phyloP scores from a whole-genome alignment of 805 yeast species.

The Teunomyces kruisii region DNA sequence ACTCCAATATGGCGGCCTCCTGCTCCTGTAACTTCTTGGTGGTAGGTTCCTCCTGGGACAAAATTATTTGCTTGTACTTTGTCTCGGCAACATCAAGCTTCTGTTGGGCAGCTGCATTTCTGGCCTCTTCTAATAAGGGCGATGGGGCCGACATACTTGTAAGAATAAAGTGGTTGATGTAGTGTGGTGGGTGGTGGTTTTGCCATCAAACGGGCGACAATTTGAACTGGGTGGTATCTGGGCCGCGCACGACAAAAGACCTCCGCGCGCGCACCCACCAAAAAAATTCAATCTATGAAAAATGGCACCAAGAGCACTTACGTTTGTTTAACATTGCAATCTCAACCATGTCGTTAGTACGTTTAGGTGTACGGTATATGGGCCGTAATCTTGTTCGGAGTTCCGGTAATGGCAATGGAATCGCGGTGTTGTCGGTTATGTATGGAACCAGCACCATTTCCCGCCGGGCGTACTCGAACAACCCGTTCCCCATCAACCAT shows the following conservation, averaged over 20 bases:
- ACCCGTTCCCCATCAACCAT: conserved; percentile 38
- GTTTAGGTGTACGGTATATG: background rate
- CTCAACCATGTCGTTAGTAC: background rate
- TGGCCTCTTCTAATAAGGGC: conserved; percentile 54
- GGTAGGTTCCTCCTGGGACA: conserved; percentile 13
- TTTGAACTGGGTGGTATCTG: background rate
- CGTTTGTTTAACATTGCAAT: background rate
- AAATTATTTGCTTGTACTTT: conserved; percentile 53
- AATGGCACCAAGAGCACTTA: no score
- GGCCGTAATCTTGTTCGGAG: background rate
- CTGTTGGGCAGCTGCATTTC: conserved; percentile 51
- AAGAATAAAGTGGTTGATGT: no score
- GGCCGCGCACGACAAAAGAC: background rate
- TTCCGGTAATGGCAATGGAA: background rate
- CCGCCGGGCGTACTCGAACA: conserved; percentile 14
- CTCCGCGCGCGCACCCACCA: no score
- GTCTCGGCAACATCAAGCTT: conserved; percentile 59
- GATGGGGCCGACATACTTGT: conserved; percentile 22
- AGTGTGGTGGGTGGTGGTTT: conserved; percentile 5
- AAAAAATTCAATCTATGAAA: no score
- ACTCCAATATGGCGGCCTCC: conserved; percentile 70
- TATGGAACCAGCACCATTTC: background rate
- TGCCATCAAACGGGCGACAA: conserved; percentile 8
- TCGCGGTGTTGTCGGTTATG: background rate
- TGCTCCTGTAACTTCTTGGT: conserved; percentile 38